Base-by-base conservation (phyloP, 345 rosid species). In the Eucalyptus caleyi region DNA sequence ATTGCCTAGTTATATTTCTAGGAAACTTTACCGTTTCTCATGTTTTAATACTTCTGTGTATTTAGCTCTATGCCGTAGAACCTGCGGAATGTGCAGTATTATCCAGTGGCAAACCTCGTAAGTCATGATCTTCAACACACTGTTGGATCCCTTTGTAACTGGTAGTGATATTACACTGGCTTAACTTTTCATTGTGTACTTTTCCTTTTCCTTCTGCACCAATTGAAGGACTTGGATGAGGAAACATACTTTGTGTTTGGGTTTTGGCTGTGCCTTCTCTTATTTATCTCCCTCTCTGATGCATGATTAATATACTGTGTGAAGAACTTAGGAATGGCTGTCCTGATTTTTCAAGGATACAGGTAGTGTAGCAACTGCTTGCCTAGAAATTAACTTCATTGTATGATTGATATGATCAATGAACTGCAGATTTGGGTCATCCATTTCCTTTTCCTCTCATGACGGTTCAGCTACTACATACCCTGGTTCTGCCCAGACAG, bases 81-180 rank as follows among this genome's bases (percentile, higher is more conserved):
- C 96, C 95, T 44, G 93, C 19, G 50, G 96, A 95, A 88, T 95
- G 95, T 87, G 94, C 96, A 30, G 65, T 95, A 27, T 50, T 93
- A 67, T 90, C 91, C 56, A 95, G 97, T 32, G 96, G 95, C 82
- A 93, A 90, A 87, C 93, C 92, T 49, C 93, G 96, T 95, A 50
- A 89, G 47, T 49, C 23, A 8, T 54, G 50, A 50, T 34, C 67
- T 21, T n/a, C 30, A 40, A 40, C 53, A 56, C 12, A 32, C 49
- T 85, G 14, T 51, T 8, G 26, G 44, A 72, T 53, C 40, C 86
- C 62, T 81, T 23, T n/a, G 15, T n/a, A 47, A 21, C 14, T 53
- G 26, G 65, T 32, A 53, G 45, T 40, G 65, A n/a, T 30, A 37
- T 72, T 72, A 72, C 82, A 19, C 26, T 6, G 24, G 40, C 44